Base-by-base conservation (phyloP, 148 eudicot genomes). In the Talinum fruticosum region DNA sequence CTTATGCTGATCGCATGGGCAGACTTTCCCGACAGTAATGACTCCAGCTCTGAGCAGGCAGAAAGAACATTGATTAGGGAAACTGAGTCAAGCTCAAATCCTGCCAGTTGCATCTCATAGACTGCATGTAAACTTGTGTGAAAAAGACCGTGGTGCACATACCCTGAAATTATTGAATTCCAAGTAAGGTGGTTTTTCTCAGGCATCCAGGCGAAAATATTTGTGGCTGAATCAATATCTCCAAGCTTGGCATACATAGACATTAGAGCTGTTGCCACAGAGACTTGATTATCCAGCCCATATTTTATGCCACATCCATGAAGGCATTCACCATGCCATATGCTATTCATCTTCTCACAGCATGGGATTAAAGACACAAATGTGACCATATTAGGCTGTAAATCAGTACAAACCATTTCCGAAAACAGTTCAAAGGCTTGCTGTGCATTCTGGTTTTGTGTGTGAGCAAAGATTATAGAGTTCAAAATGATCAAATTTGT, bases 91-190 rank as follows among this genome's bases (percentile, higher is more conserved):
- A 86, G 81, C 81, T 76, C 72, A 68, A 86, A 78, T 66, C 97
- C 91, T 49, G 75, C 77, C 37, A 73, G 53, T 47, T 79, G 89
- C 94, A 90, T 87, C 85, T 84, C 87, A 77, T 76, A 76, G 30
- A 88, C 85, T 32, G 82, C 75, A 49, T 79, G 71, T 30, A 88
- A 65, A 65, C 94, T 82, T 33, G 49, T 34, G 13, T 75, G 75
- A 77, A 82, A 83, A 34, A 78, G 76, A 21, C 87, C 85, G 59
- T 84, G 78, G 62, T 85, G 83, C 18, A 83, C 80, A 75, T 83
- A 88, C 1, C 82, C 94, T 49, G 94, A 90, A 77, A 90, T 73
- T 77, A 90, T 85, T 23, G 97, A 87, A 80, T 92, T 92, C 91
- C 94, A 92, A 15, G 88, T 71, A 44, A 88, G 79, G 37, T 82